Evolutionary conservation across 75 land plant species (phyloP).

Genomic region (Selaginella tamariscina): DNA sequence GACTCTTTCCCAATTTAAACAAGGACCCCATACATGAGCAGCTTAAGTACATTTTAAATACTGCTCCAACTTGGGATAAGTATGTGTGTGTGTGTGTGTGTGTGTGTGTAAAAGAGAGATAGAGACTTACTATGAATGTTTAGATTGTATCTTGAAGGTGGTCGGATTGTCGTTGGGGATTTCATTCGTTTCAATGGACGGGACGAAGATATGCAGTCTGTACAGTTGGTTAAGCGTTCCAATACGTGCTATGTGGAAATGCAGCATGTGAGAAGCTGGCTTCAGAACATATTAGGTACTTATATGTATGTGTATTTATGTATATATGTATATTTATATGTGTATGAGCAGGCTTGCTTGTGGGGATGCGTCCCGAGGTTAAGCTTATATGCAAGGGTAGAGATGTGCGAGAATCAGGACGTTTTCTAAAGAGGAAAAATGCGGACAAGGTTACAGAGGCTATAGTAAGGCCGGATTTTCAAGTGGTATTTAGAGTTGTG

Average conservation of each 20-base stretch:
- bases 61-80: conserved; percentile 89
- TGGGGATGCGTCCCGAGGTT: background rate
- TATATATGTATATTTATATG: background rate
- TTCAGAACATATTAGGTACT: conserved; percentile 29
- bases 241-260: conserved; percentile 40
- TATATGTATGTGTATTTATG: background rate
- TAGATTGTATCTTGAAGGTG: conserved; percentile 61
- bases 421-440: conserved; percentile 39
- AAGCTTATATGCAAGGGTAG: conserved; percentile 1
- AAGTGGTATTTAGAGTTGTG: conserved; percentile 41
- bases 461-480: conserved; percentile 36
- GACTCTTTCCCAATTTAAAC: conserved; percentile 29
- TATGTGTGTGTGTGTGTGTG: no score
- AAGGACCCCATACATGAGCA: conserved; percentile 42
- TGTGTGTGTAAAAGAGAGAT: background rate
- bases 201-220: conserved; percentile 41
- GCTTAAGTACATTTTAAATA: conserved; percentile 43
- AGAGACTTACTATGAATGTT: background rate
- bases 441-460: conserved; percentile 9
- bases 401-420: conserved; percentile 1
- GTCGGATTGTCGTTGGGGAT: conserved; percentile 50
- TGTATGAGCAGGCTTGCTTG: background rate
- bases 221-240: conserved; percentile 57
- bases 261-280: conserved; percentile 43
- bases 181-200: conserved; percentile 61